Conservation (phyloP, 768 basidiomycete genomes). For the Pleurotus tuoliensis region DNA sequence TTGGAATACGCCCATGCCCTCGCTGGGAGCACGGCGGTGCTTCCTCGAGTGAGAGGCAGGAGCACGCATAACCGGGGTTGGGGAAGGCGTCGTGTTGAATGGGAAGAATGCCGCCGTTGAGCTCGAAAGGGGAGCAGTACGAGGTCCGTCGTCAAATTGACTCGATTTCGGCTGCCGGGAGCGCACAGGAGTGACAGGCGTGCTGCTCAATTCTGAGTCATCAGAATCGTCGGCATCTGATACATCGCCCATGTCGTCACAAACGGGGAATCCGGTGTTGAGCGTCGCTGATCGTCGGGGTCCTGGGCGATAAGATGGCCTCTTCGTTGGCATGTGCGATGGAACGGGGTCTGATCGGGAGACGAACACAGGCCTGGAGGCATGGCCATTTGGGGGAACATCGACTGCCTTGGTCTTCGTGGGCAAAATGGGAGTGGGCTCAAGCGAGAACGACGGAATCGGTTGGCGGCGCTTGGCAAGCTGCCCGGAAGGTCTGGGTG, state of each 20-base stretch:
- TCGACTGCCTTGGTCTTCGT: slow-evolving; percentile 44
- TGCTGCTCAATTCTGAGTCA: slow-evolving; percentile 19
- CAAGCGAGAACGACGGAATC: slow-evolving; percentile 14
- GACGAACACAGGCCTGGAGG: slow-evolving; percentile 22
- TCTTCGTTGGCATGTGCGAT: slow-evolving; percentile 24
- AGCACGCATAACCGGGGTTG: slow-evolving; percentile 12
- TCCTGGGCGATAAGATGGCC: not conserved
- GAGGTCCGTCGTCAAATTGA: slow-evolving; percentile 36
- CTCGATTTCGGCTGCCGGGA: slow-evolving; percentile 22
- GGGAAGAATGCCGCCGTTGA: slow-evolving; percentile 30
- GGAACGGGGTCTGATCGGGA: slow-evolving; percentile 52
- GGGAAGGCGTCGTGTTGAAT: slow-evolving; percentile 24
- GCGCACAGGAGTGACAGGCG: slow-evolving; percentile 55
- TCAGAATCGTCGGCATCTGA: slow-evolving; percentile 31
- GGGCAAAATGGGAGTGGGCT: slow-evolving; percentile 24
- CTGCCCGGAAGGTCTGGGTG: slow-evolving; percentile 49
- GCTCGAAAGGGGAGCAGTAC: slow-evolving; percentile 46
- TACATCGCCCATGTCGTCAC: slow-evolving; percentile 65
- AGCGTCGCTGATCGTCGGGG: slow-evolving; percentile 18
- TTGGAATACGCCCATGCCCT: slow-evolving; percentile 56
- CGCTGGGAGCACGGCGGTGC: slow-evolving; percentile 64
- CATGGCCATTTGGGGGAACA: slow-evolving; percentile 30
- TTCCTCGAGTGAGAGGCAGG: slow-evolving; percentile 32
- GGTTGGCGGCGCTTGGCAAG: slow-evolving; percentile 55
- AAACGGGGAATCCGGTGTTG: slow-evolving; percentile 56